Evolutionary conservation across 169 alveolate genomes (phyloP).

Genomic region (Condylostoma magnum): DNA sequence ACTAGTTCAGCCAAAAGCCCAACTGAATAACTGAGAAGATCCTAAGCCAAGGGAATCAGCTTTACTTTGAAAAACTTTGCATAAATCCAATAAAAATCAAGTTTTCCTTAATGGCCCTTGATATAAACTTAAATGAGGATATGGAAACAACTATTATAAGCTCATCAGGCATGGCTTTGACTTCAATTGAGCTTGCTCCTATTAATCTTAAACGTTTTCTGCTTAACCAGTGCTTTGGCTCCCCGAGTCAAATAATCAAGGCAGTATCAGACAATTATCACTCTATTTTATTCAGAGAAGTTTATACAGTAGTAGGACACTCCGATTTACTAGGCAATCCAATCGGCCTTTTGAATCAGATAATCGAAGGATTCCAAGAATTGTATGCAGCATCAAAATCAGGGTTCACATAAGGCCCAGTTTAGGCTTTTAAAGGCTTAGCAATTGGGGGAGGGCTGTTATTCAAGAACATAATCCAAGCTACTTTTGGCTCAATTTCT

Average conservation of each 20-base stretch:
- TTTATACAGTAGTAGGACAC: conserved; percentile 13
- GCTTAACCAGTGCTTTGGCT: conserved; percentile 7
- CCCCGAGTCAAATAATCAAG: not conserved
- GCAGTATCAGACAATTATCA: conserved; percentile 6
- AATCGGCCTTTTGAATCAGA: conserved; percentile 14
- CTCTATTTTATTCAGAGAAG: conserved; percentile 8
- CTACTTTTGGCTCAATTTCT: conserved; percentile 76
- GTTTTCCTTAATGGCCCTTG: too few relatives aligned
- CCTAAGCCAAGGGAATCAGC: too few relatives aligned
- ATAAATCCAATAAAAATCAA: too few relatives aligned
- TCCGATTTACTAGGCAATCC: conserved; percentile 32
- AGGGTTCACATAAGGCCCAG: conserved; percentile 82
- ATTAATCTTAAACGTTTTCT: conserved; percentile 4
- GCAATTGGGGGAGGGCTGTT: conserved; percentile 71
- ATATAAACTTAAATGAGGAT: too few relatives aligned
- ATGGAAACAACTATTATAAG: not conserved
- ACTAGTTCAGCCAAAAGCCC: too few relatives aligned
- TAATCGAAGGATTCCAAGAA: conserved; percentile 43
- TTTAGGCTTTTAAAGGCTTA: conserved; percentile 82
- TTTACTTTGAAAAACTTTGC: too few relatives aligned
- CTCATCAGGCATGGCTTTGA: conserved; percentile 27
- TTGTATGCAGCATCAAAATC: conserved; percentile 78
- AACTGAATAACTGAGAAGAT: too few relatives aligned
- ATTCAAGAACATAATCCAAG: conserved; percentile 73
- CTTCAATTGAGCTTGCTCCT: conserved; percentile 21